Conservation (phyloP, 2,329 filamentous ascomycete species). For the Alternaria gansuensis region DNA sequence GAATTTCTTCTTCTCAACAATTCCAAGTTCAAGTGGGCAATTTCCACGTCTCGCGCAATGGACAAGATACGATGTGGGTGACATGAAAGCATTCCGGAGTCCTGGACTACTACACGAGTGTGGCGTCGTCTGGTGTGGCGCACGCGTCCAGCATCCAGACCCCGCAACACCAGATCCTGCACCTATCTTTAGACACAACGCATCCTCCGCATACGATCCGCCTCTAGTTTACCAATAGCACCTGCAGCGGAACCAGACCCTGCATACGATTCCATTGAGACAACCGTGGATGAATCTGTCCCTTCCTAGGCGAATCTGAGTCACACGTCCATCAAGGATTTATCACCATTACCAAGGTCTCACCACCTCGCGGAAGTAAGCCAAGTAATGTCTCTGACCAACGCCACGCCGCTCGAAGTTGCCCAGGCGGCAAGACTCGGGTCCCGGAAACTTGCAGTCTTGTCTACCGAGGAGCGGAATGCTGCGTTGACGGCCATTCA, state of each 20-base stretch:
- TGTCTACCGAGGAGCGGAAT: conserved; percentile 80
- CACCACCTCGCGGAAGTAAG: conserved; percentile 28
- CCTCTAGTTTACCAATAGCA: conserved; percentile 26
- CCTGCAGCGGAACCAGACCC: conserved; percentile 24
- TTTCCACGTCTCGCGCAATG: not conserved
- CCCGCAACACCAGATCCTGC: conserved; percentile 5
- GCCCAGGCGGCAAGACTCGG: conserved; percentile 81
- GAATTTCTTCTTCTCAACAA: conserved; percentile 9
- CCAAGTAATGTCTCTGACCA: conserved; percentile 79
- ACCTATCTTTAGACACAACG: conserved; percentile 10
- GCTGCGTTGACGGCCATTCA: conserved; percentile 85
- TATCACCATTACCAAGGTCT: conserved; percentile 9
- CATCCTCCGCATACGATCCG: conserved; percentile 4
- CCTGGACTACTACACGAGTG: not conserved
- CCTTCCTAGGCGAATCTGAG: conserved; percentile 1
- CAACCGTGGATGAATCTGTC: conserved; percentile 1
- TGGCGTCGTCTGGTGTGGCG: conserved; percentile 2
- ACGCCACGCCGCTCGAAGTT: conserved; percentile 78
- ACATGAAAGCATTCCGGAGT: conserved; percentile 5
- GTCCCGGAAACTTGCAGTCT: conserved; percentile 82
- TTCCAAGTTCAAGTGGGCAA: not conserved
- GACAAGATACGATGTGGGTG: conserved; percentile 1
- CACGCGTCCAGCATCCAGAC: conserved; percentile 2
- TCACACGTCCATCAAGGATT: conserved; percentile 7
- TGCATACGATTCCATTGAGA: conserved; percentile 12